Conservation (phyloP, 768 basidiomycete genomes). For the Leucosporidium scottii region DNA sequence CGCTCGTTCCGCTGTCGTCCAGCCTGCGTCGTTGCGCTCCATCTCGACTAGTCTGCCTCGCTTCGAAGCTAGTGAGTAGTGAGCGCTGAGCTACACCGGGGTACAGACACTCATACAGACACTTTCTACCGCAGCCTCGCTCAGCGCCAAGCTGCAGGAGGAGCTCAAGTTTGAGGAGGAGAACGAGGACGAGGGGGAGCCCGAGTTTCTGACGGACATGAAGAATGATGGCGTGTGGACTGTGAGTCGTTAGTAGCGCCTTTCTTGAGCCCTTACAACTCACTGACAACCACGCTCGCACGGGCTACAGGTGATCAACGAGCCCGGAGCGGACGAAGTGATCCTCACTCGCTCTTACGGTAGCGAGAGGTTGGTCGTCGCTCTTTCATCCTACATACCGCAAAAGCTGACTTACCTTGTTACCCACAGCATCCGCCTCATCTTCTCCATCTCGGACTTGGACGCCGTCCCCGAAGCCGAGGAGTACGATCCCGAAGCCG, state of each 20-base stretch:
- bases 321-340: conserved; percentile 70
- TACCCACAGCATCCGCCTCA: conserved; percentile 64
- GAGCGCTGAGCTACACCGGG: neutral
- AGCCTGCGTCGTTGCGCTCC: neutral
- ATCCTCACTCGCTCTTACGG: conserved; percentile 74
- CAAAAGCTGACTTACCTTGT: neutral
- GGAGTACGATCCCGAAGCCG: conserved; percentile 42
- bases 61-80: neutral
- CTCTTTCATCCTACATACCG: neutral
- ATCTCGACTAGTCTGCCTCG: neutral
- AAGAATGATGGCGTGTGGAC: conserved; percentile 68
- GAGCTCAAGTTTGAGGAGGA: conserved; percentile 84
- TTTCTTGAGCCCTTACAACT: too few relatives aligned
- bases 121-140: conserved; percentile 45
- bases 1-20: neutral
- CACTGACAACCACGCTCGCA: too few relatives aligned
- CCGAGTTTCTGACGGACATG: conserved; percentile 74
- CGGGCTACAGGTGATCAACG: conserved; percentile 68
- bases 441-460: conserved; percentile 89
- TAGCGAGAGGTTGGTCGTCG: conserved; percentile 68
- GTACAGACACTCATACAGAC: neutral
- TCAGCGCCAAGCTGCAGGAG: conserved; percentile 66
- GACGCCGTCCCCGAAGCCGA: conserved; percentile 46
- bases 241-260: conserved; percentile 45
- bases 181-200: conserved; percentile 46